These are phyloP conservation scores for Russula foetens DNA, from an alignment of 768 basidiomycete genomes.

Conservation along the genomic window DNA sequence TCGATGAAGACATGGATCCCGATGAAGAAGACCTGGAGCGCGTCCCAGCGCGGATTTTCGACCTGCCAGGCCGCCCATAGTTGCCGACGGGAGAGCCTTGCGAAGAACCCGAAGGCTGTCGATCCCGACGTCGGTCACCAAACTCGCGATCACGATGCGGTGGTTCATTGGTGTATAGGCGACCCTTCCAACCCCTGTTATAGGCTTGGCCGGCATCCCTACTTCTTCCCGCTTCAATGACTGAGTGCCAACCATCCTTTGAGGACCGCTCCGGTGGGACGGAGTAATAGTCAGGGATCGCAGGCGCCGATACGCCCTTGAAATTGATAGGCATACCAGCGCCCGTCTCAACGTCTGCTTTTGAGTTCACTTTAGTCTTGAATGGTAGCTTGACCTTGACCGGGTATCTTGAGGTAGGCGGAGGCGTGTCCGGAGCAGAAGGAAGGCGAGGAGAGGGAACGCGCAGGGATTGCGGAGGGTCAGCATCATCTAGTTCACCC, in stretches of 20 bases:
- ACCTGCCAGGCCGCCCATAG: conserved; percentile 1
- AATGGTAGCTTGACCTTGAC: conserved; percentile 67
- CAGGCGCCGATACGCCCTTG: not conserved
- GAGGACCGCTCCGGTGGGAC: not conserved
- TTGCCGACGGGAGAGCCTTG: conserved; percentile 7
- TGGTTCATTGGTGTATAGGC: not conserved
- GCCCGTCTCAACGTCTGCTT: not conserved
- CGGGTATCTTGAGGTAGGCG: conserved; percentile 28
- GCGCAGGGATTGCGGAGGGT: conserved; percentile 20
- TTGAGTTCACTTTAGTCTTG: conserved; percentile 38
- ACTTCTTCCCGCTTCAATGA: not conserved
- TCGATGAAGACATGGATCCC: conserved; percentile 16
- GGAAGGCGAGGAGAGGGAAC: conserved; percentile 19
- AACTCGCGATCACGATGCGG: conserved; percentile 6
- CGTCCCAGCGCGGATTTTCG: conserved; percentile 3
- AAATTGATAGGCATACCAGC: not conserved
- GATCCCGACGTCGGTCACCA: conserved; percentile 4
- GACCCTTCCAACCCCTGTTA: conserved; percentile 8
- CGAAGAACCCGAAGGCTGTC: conserved; percentile 6
- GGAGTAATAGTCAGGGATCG: not conserved
- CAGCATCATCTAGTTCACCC: conserved; percentile 67
- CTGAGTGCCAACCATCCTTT: not conserved
- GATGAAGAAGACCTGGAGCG: conserved; percentile 16
- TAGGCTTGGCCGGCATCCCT: conserved; percentile 3
- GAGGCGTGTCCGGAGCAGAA: conserved; percentile 24